Conservation (phyloP, 306 rosid species). For the Styphnolobium japonicum region DNA sequence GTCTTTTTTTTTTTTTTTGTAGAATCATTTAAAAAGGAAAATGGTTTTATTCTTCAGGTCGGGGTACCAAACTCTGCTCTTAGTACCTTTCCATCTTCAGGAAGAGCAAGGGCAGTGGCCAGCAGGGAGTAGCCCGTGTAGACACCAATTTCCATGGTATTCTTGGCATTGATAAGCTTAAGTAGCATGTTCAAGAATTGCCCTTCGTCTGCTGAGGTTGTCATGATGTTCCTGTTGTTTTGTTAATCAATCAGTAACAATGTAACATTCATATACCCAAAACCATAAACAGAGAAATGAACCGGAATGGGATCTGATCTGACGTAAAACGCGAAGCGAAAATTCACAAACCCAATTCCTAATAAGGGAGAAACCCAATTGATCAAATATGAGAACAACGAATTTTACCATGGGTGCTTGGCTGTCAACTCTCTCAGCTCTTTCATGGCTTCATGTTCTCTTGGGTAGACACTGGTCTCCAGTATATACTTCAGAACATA, state of each 20-base stretch:
- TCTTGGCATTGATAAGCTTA: conserved; percentile 60
- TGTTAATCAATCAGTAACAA: neutral
- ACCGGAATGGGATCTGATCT: no score
- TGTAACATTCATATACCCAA: neutral
- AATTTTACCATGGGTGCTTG: conserved; percentile 84
- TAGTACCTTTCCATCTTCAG: conserved; percentile 55
- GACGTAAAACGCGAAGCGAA: no score
- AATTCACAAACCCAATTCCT: neutral
- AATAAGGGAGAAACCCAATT: neutral
- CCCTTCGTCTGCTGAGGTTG: conserved; percentile 62
- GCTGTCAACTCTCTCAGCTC: conserved; percentile 91
- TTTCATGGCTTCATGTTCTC: conserved; percentile 89
- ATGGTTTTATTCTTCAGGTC: neutral
- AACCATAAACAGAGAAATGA: neutral
- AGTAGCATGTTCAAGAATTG: conserved; percentile 61
- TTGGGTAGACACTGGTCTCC: conserved; percentile 90
- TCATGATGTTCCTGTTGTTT: conserved; percentile 53
- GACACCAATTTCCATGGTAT: conserved; percentile 68
- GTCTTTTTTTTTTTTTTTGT: no score
- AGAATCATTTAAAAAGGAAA: neutral
- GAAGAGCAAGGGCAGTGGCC: conserved; percentile 65
- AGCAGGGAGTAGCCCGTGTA: conserved; percentile 70
- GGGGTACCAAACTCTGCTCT: neutral
- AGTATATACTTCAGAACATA: conserved; percentile 61
- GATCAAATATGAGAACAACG: neutral